phyloP scores from a whole-genome alignment of 164 flowering plant genomes.

The Umbellularia californica region DNA sequence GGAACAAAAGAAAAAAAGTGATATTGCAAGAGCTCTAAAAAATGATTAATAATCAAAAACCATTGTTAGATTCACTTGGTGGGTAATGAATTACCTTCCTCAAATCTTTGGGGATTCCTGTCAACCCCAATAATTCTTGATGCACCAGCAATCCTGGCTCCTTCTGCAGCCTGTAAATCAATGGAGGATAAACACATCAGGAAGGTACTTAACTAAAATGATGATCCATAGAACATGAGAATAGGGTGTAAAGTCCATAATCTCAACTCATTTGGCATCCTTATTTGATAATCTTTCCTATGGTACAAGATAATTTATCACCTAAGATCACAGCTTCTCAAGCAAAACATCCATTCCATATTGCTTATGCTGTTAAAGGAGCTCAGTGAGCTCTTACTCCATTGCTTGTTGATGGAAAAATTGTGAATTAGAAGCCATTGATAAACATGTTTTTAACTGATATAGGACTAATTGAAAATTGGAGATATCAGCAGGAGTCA shows the following conservation, averaged over 20 bases:
- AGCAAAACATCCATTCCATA: neutral
- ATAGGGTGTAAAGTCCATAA: neutral
- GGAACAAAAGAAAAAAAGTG: neutral
- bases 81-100: conserved; percentile 22
- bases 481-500: neutral
- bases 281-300: neutral
- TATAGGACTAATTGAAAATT: neutral
- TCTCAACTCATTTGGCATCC: neutral
- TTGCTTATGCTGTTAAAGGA: neutral
- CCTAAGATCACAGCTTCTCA: neutral
- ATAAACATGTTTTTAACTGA: neutral
- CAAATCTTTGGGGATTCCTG: conserved; percentile 27
- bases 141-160: conserved; percentile 40
- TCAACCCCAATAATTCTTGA: conserved; percentile 37
- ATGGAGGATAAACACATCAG: neutral
- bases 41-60: neutral
- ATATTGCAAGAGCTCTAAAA: neutral
- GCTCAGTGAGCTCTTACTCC: neutral
- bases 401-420: neutral
- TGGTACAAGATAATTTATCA: neutral
- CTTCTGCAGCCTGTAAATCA: conserved; percentile 30
- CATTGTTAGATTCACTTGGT: neutral
- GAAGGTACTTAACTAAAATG: neutral
- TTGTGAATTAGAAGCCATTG: neutral
- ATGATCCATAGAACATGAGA: neutral